A percentile compares a stretch with the other conserved stretches of the same genome.
These are phyloP conservation scores for Alternaria sp. DNA, from an alignment of 2,329 filamentous ascomycete species.

Conservation along the genomic window DNA sequence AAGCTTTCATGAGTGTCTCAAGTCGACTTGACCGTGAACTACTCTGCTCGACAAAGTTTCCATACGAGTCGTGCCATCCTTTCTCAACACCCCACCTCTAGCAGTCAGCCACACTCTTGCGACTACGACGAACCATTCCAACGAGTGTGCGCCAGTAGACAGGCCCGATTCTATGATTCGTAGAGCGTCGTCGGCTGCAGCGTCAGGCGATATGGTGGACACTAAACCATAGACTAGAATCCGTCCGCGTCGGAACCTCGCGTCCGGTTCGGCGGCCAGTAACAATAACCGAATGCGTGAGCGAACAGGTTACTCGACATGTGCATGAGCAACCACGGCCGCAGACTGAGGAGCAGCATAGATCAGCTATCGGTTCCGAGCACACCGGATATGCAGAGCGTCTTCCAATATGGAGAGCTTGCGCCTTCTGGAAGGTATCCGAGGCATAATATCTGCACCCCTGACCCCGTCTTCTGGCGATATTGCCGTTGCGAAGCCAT, in stretches of 20 bases:
- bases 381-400: background rate
- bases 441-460: conserved; percentile 34
- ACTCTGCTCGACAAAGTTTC: background rate
- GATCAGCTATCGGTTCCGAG: conserved; percentile 4
- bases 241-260: conserved; percentile 27
- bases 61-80: conserved; percentile 1
- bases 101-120: conserved; percentile 23
- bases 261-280: conserved; percentile 36
- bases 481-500: conserved; percentile 38
- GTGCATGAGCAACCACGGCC: conserved; percentile 36
- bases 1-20: conserved; percentile 4
- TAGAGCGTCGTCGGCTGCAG: conserved; percentile 21
- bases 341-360: conserved; percentile 24
- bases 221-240: conserved; percentile 32
- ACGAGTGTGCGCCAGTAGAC: conserved; percentile 20
- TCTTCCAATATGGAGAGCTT: conserved; percentile 24
- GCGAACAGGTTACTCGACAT: conserved; percentile 37
- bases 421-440: conserved; percentile 32
- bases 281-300: conserved; percentile 33
- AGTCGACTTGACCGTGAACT: conserved; percentile 5
- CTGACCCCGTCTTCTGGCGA: conserved; percentile 30
- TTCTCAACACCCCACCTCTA: conserved; percentile 15
- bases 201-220: conserved; percentile 22
- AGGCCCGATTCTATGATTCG: conserved; percentile 22
- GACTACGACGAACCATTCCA: conserved; percentile 19